Evolutionary conservation across 2,329 filamentous ascomycete genomes (phyloP).

Genomic region (Berkeleyomyces basicola): DNA sequence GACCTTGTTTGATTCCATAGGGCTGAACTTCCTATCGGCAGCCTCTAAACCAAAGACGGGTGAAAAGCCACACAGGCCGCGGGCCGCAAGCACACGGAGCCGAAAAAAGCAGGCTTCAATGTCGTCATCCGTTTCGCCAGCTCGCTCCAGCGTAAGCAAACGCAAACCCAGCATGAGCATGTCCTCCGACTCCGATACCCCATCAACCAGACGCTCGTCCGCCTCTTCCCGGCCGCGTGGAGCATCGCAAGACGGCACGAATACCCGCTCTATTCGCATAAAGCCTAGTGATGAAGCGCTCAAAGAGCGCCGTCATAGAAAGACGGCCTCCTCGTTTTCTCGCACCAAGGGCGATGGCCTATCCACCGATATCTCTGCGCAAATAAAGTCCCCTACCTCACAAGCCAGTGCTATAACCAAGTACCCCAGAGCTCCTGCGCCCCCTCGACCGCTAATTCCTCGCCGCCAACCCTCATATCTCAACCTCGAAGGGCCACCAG

Average conservation of each 20-base stretch:
- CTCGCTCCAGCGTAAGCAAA: conserved; percentile 38
- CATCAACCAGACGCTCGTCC: conserved; percentile 1
- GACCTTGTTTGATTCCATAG: conserved; percentile 33
- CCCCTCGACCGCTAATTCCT: conserved; percentile 79
- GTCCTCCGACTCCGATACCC: conserved; percentile 11
- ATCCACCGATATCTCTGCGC: conserved; percentile 45
- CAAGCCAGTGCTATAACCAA: conserved; percentile 62
- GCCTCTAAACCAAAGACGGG: background rate
- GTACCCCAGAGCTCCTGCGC: conserved; percentile 79
- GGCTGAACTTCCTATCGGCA: background rate
- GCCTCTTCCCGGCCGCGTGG: conserved; percentile 35
- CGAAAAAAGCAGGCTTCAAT: conserved; percentile 5
- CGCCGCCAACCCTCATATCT: conserved; percentile 79
- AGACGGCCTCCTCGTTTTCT: conserved; percentile 23
- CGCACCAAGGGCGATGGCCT: conserved; percentile 11
- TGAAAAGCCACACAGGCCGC: conserved; percentile 1
- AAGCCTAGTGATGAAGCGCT: conserved; percentile 63
- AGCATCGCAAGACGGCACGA: conserved; percentile 2
- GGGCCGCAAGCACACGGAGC: background rate
- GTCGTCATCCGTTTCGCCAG: conserved; percentile 19
- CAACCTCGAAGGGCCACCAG: conserved; percentile 35
- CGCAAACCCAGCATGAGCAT: conserved; percentile 6
- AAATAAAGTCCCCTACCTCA: conserved; percentile 86
- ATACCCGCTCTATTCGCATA: conserved; percentile 63
- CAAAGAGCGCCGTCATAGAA: conserved; percentile 57